Evolutionary conservation across 768 basidiomycete species (phyloP), one percentile per base, ranked within the genome.

Genomic region (Pleurotus tuoliensis): DNA sequence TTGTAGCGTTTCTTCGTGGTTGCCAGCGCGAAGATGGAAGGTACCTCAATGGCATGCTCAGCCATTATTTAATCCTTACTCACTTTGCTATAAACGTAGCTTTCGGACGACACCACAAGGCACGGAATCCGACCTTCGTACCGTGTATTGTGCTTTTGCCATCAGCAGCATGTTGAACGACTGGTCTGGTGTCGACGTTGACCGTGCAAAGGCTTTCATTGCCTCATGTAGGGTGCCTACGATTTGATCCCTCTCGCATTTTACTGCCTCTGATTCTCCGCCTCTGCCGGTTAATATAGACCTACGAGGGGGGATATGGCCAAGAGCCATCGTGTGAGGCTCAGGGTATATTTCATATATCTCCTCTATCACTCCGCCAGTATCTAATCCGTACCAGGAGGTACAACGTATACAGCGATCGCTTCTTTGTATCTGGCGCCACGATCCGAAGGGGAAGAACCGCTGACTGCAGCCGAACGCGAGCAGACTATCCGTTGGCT

Each of bases 281-380:
- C 57, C 57, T 12, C 27, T 18, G 44, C 46, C 22, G 59, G 46
- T 55, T 40, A 43, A 46, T 49, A 13, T 61, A 98, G 95, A 86
- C 87, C 2, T 92, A 94, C 64, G 94, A 97, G 77, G 94, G 94
- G 12, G 95, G 92, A 0, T 99, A 90, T 62, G 93, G 92, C 0
- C 90, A 94, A 65, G 76, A 81, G 2, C 87, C 93, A 0, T 81
- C 77, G 44, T 82, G 86, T 43, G 96, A 99, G 72, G 88, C 94
- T 3, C 86, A 94, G 69, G 94, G 93, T 90, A 55, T 16, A 75
- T 25, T 12, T 18, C 57, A 3, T 12, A 22, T 59, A 1, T 51
- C 38, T n/a, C 7, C 18, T 24, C 24, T 18, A n/a, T 12, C 34
- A 47, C 54, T n/a, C 20, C 12, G 44, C n/a, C 45, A 24, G 15